These are phyloP conservation scores for Amorphotheca resinae DNA, from an alignment of 495 filamentous ascomycete species.

Conservation along the genomic window DNA sequence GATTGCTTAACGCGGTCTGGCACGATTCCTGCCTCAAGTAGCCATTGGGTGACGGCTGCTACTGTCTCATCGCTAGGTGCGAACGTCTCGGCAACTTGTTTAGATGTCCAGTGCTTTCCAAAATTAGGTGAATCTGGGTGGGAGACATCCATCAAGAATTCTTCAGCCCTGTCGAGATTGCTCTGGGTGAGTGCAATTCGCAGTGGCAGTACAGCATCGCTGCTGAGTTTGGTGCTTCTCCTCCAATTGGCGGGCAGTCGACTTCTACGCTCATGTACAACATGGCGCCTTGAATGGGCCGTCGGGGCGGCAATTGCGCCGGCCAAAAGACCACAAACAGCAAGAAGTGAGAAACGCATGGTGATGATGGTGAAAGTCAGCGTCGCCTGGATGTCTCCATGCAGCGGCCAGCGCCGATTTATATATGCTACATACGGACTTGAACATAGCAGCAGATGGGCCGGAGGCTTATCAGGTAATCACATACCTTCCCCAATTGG, in stretches of 20 bases:
- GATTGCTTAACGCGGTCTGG: constrained; percentile 10
- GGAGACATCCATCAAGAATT: constrained; percentile 37
- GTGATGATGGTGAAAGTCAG: not conserved
- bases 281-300: constrained; percentile 7
- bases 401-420: too few relatives aligned
- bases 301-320: constrained; percentile 10
- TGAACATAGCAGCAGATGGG: too few relatives aligned
- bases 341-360: constrained; percentile 13
- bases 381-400: not conserved
- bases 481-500: too few relatives aligned
- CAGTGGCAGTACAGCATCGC: constrained; percentile 27
- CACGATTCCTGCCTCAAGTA: constrained; percentile 1
- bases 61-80: constrained; percentile 6
- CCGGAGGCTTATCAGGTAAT: too few relatives aligned
- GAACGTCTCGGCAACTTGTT: constrained; percentile 11
- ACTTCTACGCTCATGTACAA: constrained; percentile 14
- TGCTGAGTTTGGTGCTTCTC: constrained; percentile 5
- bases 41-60: constrained; percentile 1
- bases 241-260: constrained; percentile 5
- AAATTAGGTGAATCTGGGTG: constrained; percentile 14
- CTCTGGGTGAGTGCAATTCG: constrained; percentile 39
- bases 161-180: constrained; percentile 36
- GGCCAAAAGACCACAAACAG: constrained; percentile 6
- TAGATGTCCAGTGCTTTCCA: constrained; percentile 11
- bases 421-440: too few relatives aligned